Evolutionary conservation across 805 yeast genomes (phyloP).

Genomic region (Pichia scutulata): DNA sequence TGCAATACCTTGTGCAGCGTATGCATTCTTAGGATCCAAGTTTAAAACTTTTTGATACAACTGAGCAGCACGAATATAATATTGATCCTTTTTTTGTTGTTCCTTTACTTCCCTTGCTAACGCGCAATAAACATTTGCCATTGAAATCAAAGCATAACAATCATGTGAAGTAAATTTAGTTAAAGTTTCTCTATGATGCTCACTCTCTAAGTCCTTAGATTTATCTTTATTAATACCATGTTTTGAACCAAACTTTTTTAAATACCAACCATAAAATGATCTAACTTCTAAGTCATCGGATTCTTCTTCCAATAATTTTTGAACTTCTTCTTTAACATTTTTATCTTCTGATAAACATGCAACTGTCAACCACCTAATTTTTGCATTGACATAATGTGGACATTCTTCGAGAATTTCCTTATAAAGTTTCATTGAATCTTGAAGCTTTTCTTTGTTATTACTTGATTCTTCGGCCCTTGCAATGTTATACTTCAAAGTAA

Average conservation of each 20-base stretch:
- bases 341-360: conserved; percentile 44
- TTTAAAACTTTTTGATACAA: conserved; percentile 81
- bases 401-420: conserved; percentile 44
- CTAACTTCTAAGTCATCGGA: conserved; percentile 72
- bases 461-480: conserved; percentile 55
- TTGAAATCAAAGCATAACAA: conserved; percentile 76
- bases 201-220: conserved; percentile 55
- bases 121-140: conserved; percentile 79
- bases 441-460: conserved; percentile 20
- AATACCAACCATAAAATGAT: conserved; percentile 88
- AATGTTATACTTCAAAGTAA: conserved; percentile 58
- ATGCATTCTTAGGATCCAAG: conserved; percentile 77
- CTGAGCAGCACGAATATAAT: conserved; percentile 86
- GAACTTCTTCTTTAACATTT: conserved; percentile 46
- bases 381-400: conserved; percentile 71
- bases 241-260: conserved; percentile 51
- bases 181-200: conserved; percentile 79
- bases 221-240: conserved; percentile 38
- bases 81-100: conserved; percentile 53
- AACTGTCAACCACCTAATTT: conserved; percentile 59
- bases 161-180: conserved; percentile 82
- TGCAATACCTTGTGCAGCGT: conserved; percentile 97
- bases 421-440: conserved; percentile 37
- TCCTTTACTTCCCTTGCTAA: conserved; percentile 75
- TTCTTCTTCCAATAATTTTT: conserved; percentile 43